Evolutionary conservation across 108 stramenopile genomes (phyloP).

Genomic region (Conticribra weissflogii): DNA sequence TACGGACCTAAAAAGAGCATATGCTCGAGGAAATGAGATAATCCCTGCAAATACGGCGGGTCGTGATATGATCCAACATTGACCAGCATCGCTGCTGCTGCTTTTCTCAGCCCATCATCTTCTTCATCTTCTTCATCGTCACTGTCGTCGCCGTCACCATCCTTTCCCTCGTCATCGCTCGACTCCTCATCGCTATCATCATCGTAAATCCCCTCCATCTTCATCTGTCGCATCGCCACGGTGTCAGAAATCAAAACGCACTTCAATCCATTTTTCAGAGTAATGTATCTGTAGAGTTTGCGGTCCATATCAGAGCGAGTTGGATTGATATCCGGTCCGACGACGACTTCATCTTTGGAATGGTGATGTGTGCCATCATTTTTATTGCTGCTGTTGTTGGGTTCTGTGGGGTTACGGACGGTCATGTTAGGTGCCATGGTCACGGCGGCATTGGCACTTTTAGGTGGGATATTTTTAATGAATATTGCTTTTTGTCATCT

Average conservation of each 20-base stretch:
- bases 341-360: slow-evolving; percentile 3
- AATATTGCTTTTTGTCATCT: too few relatives aligned
- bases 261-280: slow-evolving; percentile 81
- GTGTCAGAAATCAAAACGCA: slow-evolving; percentile 81
- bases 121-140: slow-evolving; percentile 51
- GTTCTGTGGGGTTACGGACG: background rate
- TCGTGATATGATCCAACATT: slow-evolving; percentile 92
- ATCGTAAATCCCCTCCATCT: slow-evolving; percentile 47
- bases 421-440: background rate
- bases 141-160: slow-evolving; percentile 24
- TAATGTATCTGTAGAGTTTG: slow-evolving; percentile 84
- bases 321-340: slow-evolving; percentile 47
- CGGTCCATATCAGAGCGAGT: slow-evolving; percentile 60
- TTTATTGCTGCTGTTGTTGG: background rate
- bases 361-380: background rate
- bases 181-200: slow-evolving; percentile 40
- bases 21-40: slow-evolving; percentile 95
- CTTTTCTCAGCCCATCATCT: slow-evolving; percentile 67
- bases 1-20: slow-evolving; percentile 90
- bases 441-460: too few relatives aligned
- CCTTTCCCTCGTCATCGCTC: slow-evolving; percentile 31
- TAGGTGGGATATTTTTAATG: too few relatives aligned
- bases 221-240: slow-evolving; percentile 75
- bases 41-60: slow-evolving; percentile 86
- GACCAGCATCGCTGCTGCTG: slow-evolving; percentile 94